A percentile compares a stretch with the other conserved stretches of the same genome.
Evolutionary conservation across 1,284 basidiomycete species (phyloP).

Genomic region (Kalmanozyma brasiliensis): DNA sequence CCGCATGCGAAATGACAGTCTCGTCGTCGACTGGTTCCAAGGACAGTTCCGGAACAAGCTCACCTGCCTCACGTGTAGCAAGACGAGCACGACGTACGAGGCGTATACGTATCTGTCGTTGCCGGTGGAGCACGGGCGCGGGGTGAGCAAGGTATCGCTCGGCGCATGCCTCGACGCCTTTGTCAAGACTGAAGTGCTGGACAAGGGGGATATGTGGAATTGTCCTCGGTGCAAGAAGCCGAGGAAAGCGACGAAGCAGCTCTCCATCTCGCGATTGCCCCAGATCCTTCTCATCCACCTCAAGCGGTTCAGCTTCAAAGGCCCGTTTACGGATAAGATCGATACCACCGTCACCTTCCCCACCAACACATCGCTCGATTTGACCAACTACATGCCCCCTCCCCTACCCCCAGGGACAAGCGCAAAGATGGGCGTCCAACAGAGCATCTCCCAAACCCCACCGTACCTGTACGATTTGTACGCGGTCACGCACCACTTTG

Average conservation of each 20-base stretch:
- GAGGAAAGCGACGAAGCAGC: constrained; percentile 81
- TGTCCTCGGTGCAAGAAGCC: constrained; percentile 86
- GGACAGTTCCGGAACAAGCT: constrained; percentile 67
- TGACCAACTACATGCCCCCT: constrained; percentile 89
- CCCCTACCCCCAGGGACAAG: constrained; percentile 59
- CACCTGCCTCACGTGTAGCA: constrained; percentile 64
- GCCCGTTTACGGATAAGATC: constrained; percentile 90
- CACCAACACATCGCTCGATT: constrained; percentile 77
- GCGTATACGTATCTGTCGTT: constrained; percentile 68
- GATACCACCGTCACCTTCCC: constrained; percentile 74
- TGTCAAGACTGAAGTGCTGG: constrained; percentile 88
- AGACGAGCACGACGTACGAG: constrained; percentile 97
- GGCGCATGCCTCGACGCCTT: constrained; percentile 88
- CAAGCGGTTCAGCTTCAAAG: constrained; percentile 92
- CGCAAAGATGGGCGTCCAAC: constrained; percentile 20
- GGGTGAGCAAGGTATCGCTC: constrained; percentile 77
- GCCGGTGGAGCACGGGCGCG: constrained; percentile 70
- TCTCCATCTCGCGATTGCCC: constrained; percentile 89
- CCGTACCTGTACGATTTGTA: constrained; percentile 70
- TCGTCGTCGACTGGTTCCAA: constrained; percentile 58
- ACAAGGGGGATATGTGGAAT: constrained; percentile 93
- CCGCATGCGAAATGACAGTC: constrained; percentile 61
- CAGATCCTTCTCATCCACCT: constrained; percentile 92
- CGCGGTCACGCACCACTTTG: constrained; percentile 69
- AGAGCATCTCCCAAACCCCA: constrained; percentile 55